A percentile compares a stretch with the other conserved stretches of the same genome.
These are phyloP conservation scores for Alternaria ventricosa DNA, from an alignment of 2,329 filamentous ascomycete species.

Conservation along the genomic window DNA sequence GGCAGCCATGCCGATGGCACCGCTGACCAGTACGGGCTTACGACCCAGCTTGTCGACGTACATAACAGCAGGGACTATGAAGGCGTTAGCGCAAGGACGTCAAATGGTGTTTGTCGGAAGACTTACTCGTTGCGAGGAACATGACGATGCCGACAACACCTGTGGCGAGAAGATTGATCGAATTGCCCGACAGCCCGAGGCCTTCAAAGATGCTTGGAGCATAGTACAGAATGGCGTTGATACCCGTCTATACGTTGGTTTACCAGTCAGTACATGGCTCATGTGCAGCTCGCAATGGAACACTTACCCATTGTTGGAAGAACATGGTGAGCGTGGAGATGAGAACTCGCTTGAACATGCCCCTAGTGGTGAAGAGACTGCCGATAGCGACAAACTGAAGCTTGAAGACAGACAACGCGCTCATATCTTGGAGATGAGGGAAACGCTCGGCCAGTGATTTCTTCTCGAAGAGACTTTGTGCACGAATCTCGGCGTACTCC, in stretches of 20 bases:
- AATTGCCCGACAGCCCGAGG: slow-evolving; percentile 55
- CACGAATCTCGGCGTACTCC: slow-evolving; percentile 81
- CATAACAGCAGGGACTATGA: slow-evolving; percentile 63
- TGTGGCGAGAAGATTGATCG: slow-evolving; percentile 67
- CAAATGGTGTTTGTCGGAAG: too few species aligned
- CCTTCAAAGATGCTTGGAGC: slow-evolving; percentile 58
- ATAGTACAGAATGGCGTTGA: slow-evolving; percentile 57
- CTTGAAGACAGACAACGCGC: slow-evolving; percentile 61
- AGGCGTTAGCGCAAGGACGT: not conserved
- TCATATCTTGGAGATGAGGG: slow-evolving; percentile 67
- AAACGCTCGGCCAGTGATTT: slow-evolving; percentile 70
- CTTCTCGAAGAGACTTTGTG: slow-evolving; percentile 78
- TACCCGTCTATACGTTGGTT: slow-evolving; percentile 46
- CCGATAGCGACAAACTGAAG: slow-evolving; percentile 69
- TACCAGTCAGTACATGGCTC: accelerated
- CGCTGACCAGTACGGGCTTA: slow-evolving; percentile 66
- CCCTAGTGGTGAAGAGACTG: slow-evolving; percentile 67
- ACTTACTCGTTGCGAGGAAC: slow-evolving; percentile 59
- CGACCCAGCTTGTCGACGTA: slow-evolving; percentile 72
- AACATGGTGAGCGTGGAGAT: slow-evolving; percentile 62
- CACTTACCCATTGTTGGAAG: slow-evolving; percentile 43
- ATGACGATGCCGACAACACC: slow-evolving; percentile 75
- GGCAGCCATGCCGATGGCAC: slow-evolving; percentile 72
- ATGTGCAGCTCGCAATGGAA: too few species aligned
- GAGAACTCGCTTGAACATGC: slow-evolving; percentile 70